Base-by-base conservation (phyloP, 495 filamentous ascomycete genomes). In the Lindgomyces ingoldianus region DNA sequence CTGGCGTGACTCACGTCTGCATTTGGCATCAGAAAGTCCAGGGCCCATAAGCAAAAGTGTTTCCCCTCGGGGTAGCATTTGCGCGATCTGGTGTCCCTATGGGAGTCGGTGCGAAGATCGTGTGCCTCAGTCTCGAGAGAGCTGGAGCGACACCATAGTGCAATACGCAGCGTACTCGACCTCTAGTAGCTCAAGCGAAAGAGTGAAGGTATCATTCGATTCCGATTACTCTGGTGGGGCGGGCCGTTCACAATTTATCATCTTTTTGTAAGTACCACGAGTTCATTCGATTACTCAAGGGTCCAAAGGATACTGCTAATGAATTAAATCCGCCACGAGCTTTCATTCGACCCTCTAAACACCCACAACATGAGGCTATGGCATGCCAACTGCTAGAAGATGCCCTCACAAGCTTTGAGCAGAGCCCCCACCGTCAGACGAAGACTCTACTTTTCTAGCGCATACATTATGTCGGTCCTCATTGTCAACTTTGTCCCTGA, bases 21-120 rank as follows among this genome's bases (percentile, higher is more conserved):
- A 91, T 88, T 84, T 81, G 92, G 90, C 93, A 97, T 96, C 90
- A 96, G 93, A 96, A 93, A 97, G 83, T 48, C 85, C 91, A 93
- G 89, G 88, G 85, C 80, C 65, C 50, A 68, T 73, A 68, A 70
- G 53, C 65, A 72, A 65, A 64, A n/a, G 52, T 71, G 75, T 73
- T 71, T 74, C 80, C 76, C 72, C 30, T 60, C 54, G 62, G 54
- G 57, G 18, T 24, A 25, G 62, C 54, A 39, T 30, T 52, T 50
- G 58, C 26, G 58, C 25, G 25, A 46, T 44, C 25, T 55, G 44
- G 57, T 58, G 69, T 48, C 57, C 65, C 71, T 72, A 77, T 78
- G 76, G 76, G 74, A 78, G 76, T 70, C 73, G 70, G 73, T 77
- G 76, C 76, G 74, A 72, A 75, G 76, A 78, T 78, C 73, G 76